phyloP scores from a whole-genome alignment of 441 rosid species.

The Gossypium davidsonii region DNA sequence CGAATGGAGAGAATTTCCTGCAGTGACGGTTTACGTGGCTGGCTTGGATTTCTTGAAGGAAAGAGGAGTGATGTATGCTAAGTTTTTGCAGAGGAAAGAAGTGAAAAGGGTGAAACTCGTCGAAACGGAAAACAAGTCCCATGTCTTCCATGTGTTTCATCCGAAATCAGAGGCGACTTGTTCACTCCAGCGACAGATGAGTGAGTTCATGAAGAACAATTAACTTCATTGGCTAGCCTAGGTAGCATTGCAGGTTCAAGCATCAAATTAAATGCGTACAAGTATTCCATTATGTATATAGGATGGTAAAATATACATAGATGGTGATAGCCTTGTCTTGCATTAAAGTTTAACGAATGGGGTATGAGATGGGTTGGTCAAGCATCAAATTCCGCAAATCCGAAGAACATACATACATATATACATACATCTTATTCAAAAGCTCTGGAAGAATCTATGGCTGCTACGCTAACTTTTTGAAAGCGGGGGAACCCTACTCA shows the following conservation, averaged over 20 bases:
- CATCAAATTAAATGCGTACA: not conserved
- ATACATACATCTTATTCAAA: not conserved
- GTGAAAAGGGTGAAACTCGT: constrained; percentile 32
- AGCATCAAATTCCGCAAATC: not conserved
- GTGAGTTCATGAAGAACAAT: constrained; percentile 27
- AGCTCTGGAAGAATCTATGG: not conserved
- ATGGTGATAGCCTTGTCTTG: not conserved
- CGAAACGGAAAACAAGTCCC: constrained; percentile 36
- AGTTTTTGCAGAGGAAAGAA: constrained; percentile 33
- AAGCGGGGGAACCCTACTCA: constrained; percentile 25
- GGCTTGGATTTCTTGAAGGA: constrained; percentile 53
- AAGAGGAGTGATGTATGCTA: constrained; percentile 44
- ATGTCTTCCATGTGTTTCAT: constrained; percentile 42
- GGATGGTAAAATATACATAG: not conserved
- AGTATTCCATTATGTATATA: not conserved
- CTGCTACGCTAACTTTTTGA: not conserved
- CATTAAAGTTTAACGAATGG: not conserved
- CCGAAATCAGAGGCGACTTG: constrained; percentile 41
- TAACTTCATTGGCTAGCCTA: constrained; percentile 11
- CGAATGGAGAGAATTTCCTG: constrained; percentile 42
- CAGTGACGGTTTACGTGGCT: constrained; percentile 39
- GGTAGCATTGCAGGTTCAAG: not conserved
- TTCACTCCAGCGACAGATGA: constrained; percentile 47
- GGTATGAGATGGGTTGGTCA: not conserved
- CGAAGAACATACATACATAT: not conserved